These are phyloP conservation scores for Aspergillaceae sp. DNA, from an alignment of 2,329 filamentous ascomycete genomes.

Conservation along the genomic window DNA sequence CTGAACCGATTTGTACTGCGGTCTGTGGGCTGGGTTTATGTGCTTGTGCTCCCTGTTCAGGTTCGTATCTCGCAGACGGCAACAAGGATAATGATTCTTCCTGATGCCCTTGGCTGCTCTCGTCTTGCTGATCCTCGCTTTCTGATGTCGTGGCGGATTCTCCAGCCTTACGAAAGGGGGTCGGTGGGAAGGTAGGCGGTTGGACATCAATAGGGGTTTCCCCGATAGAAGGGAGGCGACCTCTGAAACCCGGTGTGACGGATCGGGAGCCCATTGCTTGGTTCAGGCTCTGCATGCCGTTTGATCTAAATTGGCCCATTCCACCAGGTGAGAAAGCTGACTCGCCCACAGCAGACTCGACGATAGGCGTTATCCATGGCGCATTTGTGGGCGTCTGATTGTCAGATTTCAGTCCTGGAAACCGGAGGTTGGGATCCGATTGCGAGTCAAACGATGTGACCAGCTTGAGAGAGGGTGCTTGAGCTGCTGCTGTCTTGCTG, in stretches of 20 bases:
- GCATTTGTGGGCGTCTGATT: conserved; percentile 64
- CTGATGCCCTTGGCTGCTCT: conserved; percentile 19
- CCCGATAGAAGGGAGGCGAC: conserved; percentile 68
- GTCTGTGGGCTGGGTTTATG: conserved; percentile 46
- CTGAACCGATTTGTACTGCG: conserved; percentile 59
- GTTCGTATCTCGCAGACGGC: conserved; percentile 39
- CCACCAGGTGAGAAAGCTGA: conserved; percentile 59
- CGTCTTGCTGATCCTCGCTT: conserved; percentile 24
- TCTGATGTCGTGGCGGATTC: conserved; percentile 44
- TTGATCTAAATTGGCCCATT: conserved; percentile 48
- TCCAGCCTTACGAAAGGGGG: conserved; percentile 34
- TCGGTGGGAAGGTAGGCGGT: conserved; percentile 34
- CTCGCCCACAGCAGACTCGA: conserved; percentile 58
- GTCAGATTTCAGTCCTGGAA: conserved; percentile 48
- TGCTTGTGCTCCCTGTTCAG: conserved; percentile 26
- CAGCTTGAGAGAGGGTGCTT: conserved; percentile 76
- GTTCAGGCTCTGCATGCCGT: conserved; percentile 58
- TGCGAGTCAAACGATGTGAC: conserved; percentile 72
- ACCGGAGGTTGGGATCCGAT: conserved; percentile 49
- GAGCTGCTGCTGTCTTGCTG: conserved; percentile 51
- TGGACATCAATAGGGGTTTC: conserved; percentile 53
- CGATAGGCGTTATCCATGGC: conserved; percentile 79
- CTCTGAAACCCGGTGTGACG: conserved; percentile 53
- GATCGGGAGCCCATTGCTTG: conserved; percentile 61
- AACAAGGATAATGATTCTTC: conserved; percentile 32